A percentile compares a stretch with the other conserved stretches of the same genome.
Evolutionary conservation across 306 rosid genomes (phyloP).

Genomic region (Prosopis cineraria): DNA sequence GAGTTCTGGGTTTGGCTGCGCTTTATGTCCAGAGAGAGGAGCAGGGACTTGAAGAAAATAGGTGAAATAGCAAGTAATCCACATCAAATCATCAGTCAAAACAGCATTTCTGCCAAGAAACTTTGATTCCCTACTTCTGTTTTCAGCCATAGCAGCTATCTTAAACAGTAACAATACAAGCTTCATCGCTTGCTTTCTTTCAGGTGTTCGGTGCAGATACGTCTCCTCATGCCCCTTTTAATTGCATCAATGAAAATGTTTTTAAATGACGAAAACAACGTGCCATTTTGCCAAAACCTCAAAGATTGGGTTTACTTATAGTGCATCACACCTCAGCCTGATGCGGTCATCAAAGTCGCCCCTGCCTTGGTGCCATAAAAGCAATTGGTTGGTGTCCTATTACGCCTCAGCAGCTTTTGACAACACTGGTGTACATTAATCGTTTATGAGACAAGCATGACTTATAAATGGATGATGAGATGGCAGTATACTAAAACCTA

Average conservation of each 20-base stretch:
- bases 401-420: neutral
- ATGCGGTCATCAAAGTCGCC: constrained; percentile 18
- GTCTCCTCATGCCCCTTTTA: constrained; percentile 37
- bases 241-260: neutral
- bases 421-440: constrained; percentile 9
- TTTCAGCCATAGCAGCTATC: constrained; percentile 24
- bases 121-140: constrained; percentile 5
- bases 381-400: constrained; percentile 2
- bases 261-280: neutral
- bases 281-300: constrained; percentile 1
- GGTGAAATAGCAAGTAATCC: constrained; percentile 17
- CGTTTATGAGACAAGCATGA: neutral
- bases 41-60: neutral
- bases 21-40: constrained; percentile 11
- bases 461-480: neutral
- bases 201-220: constrained; percentile 14
- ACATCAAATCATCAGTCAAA: constrained; percentile 20
- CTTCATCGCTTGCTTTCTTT: constrained; percentile 9
- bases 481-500: neutral
- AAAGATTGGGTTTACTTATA: neutral
- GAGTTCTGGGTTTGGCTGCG: neutral
- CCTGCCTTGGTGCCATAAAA: constrained; percentile 10
- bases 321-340: neutral
- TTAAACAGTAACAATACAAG: neutral
- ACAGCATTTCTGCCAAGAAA: neutral